These are phyloP conservation scores for Coemansia sp. DNA, from an alignment of 192 early-diverging fungal genomes.

Conservation along the genomic window DNA sequence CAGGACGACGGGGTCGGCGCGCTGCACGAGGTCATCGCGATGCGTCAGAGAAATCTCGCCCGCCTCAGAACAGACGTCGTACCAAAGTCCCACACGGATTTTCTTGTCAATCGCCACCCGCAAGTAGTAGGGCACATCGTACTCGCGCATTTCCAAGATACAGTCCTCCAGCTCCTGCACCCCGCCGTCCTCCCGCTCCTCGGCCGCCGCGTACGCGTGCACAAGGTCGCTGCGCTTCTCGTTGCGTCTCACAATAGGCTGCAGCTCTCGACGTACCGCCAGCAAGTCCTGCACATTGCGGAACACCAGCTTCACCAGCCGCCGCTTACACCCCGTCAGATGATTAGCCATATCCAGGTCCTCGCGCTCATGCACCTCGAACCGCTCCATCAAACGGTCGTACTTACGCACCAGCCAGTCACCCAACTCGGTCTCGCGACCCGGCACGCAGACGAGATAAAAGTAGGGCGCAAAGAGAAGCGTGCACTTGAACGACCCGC, in stretches of 20 bases:
- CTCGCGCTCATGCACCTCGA: constrained; percentile 72
- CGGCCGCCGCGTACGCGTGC: constrained; percentile 61
- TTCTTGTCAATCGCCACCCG: constrained; percentile 93
- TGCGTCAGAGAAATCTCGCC: constrained; percentile 65
- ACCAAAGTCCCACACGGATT: constrained; percentile 96
- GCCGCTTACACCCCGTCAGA: constrained; percentile 71
- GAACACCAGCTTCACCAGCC: constrained; percentile 80
- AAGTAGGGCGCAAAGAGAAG: constrained; percentile 90
- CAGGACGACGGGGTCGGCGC: constrained; percentile 92
- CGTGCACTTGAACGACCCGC: constrained; percentile 87
- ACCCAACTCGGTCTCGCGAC: constrained; percentile 81
- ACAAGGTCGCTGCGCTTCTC: constrained; percentile 61
- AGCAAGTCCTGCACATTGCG: constrained; percentile 83
- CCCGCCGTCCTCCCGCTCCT: constrained; percentile 38
- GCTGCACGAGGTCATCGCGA: constrained; percentile 83
- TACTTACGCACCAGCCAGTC: constrained; percentile 79
- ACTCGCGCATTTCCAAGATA: constrained; percentile 93
- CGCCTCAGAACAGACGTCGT: constrained; percentile 70
- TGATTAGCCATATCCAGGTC: constrained; percentile 94
- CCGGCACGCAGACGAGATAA: constrained; percentile 79
- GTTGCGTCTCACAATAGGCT: constrained; percentile 74
- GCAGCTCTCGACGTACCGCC: constrained; percentile 70
- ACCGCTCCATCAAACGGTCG: constrained; percentile 65
- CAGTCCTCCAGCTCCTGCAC: constrained; percentile 61
- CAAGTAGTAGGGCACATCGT: constrained; percentile 96